Evolutionary conservation across 2,329 filamentous ascomycete species (phyloP), one percentile per base, ranked within the genome.

Genomic region (Nakataea oryzae): DNA sequence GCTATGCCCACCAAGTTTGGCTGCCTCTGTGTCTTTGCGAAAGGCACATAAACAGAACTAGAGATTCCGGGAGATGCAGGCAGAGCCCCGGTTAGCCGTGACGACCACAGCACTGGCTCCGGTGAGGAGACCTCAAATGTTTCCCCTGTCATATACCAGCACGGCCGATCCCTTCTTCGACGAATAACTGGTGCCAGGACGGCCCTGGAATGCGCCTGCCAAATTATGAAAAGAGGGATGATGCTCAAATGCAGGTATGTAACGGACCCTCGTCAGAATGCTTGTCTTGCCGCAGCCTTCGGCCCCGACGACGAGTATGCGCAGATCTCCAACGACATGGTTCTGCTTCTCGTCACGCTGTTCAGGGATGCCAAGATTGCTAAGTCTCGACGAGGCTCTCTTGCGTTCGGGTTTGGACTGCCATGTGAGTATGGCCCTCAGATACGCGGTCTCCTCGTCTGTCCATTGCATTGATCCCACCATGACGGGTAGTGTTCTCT

Each of bases 201-300:
- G 21, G 41, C 21, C 41, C 54, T 17, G 54, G 54, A 14, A 14
- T 17, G 54, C 3, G 54, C 8, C 17, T 56, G 54, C 3, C 54
- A 27, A 28, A 12, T 28, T 13, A 56, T 28, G 26, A 24, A 17
- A 12, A 28, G 24, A 7, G 54, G 54, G 54, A 29, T 41, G 27
- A 59, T 29, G 54, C 14, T 6, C 3, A 56, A 66, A 56, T 63
- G 41, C 21, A n/a, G 41, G 41, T 8, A n/a, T 17, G 41, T 8
- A 3, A 61, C 60, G 26, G n/a, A 77, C 75, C 65, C 71, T 71
- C 6, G 73, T 74, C 14, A 78, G 63, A 8, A 78, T 68, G 5
- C 74, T 71, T 11, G 75, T 77, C 66, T 78, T 78, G n/a, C 76
- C 76, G 56, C 71, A 72, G 0, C 74, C 73, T 34, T 73, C 71